Evolutionary conservation across 1,284 basidiomycete genomes (phyloP).

Genomic region (Filobasidium uniguttulatum): DNA sequence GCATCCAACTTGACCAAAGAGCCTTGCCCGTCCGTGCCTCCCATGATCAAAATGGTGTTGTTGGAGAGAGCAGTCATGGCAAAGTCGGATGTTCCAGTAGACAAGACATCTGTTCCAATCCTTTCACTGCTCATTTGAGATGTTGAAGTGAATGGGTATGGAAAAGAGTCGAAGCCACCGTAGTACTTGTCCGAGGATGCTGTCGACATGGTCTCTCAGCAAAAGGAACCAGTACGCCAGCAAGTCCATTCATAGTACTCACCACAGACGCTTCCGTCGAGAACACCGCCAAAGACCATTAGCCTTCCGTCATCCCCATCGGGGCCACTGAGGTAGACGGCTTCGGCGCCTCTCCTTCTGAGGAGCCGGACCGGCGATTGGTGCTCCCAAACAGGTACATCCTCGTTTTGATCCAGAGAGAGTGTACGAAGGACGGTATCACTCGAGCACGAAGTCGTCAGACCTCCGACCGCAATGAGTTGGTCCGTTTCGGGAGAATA

Average conservation of each 20-base stretch:
- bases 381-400: conserved; percentile 21
- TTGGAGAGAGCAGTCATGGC: conserved; percentile 21
- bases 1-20: conserved; percentile 22
- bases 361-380: conserved; percentile 21
- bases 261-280: conserved; percentile 32
- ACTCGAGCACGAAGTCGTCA: conserved; percentile 28
- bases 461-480: conserved; percentile 29
- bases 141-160: conserved; percentile 21
- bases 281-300: conserved; percentile 32
- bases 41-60: conserved; percentile 25
- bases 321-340: conserved; percentile 16
- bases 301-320: conserved; percentile 21
- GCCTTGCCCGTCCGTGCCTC: conserved; percentile 29
- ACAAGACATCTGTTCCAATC: conserved; percentile 10
- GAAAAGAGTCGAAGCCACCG: conserved; percentile 25
- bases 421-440: conserved; percentile 30
- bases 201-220: neutral
- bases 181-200: conserved; percentile 23
- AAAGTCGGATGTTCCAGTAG: conserved; percentile 32
- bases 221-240: neutral
- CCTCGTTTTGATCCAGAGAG: conserved; percentile 15
- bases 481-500: conserved; percentile 16
- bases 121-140: conserved; percentile 16
- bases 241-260: conserved; percentile 9
- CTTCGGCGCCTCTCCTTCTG: conserved; percentile 26